Evolutionary conservation across 805 yeast species (phyloP), one percentile per base, ranked within the genome.

Genomic region (Kuraishia hungarica): DNA sequence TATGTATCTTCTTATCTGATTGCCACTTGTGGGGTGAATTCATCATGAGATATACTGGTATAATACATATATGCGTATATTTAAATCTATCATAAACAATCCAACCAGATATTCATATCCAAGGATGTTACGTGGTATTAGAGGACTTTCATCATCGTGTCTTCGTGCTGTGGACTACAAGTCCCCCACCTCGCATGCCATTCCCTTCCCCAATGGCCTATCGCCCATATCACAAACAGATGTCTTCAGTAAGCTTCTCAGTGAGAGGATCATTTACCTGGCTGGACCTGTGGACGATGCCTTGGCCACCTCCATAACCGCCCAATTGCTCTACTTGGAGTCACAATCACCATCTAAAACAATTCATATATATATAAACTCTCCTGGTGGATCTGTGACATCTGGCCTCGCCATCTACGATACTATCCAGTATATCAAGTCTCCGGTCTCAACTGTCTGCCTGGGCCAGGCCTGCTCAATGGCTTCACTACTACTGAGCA

Each of bases 371-470:
- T 64, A 64, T 51, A 64, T 64, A 54, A 69, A 69, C 55, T 66
- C 71, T 0, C 69, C 70, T 13, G 73, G 73, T 1, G 73, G 73
- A 1, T 60, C 62, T 21, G 67, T 69, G 43, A 67, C 69, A 5
- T 63, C 70, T 2, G 73, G 73, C 1, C 56, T 69, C 46, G 68
- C 71, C 2, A 66, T 69, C 39, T 67, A 69, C 50, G 73, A 69
- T 51, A 69, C 73, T 7, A 69, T 69, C 62, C 72, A 69, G 55
- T 69, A 65, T 51, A 63, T 68, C 48, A 57, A 60, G 43, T 59
- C 67, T 24, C 70, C 69, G 10, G 68, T 69, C 5, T 64, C 68
- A 6, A 69, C 72, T 2, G 68, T 69, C 39, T 70, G 72, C 50
- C 61, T 69, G 8, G 72, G 72, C 2, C 66, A 67, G 47, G 70